Conservation (phyloP, 2,329 filamentous ascomycete genomes). For the Chaetomiaceae sp. region DNA sequence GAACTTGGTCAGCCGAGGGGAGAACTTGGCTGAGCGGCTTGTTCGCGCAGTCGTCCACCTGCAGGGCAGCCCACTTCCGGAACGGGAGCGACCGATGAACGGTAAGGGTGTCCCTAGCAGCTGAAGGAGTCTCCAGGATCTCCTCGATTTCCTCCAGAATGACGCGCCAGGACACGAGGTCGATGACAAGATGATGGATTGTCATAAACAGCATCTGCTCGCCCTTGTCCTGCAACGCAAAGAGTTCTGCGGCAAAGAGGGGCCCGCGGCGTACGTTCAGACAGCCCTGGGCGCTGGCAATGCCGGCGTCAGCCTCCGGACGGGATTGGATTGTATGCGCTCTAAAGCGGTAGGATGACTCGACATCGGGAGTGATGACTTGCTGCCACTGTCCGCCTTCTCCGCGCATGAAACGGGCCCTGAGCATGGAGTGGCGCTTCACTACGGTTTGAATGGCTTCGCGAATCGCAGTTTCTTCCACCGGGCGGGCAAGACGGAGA, state of each 20-base stretch:
- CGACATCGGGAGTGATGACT: conserved; percentile 23
- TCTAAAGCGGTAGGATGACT: conserved; percentile 24
- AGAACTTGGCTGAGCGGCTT: conserved; percentile 9
- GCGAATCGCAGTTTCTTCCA: conserved; percentile 19
- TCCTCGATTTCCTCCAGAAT: conserved; percentile 42
- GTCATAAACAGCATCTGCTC: conserved; percentile 31
- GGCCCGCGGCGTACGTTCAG: conserved; percentile 26
- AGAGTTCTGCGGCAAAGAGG: conserved; percentile 26
- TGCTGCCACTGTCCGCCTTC: conserved; percentile 27
- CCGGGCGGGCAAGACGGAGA: conserved; percentile 31
- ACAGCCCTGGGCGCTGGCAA: conserved; percentile 28
- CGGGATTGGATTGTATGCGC: not conserved
- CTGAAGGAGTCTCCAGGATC: conserved; percentile 27
- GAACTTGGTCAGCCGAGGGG: conserved; percentile 10
- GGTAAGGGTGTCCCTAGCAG: not conserved
- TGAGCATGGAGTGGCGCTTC: conserved; percentile 35
- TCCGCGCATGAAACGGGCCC: conserved; percentile 30
- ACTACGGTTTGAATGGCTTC: conserved; percentile 29
- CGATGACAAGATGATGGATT: conserved; percentile 38
- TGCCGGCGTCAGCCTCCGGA: conserved; percentile 11
- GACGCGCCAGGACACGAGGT: conserved; percentile 44
- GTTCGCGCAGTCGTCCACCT: conserved; percentile 30
- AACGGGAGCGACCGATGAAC: conserved; percentile 30
- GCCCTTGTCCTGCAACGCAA: conserved; percentile 18
- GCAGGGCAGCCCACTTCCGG: conserved; percentile 36